Evolutionary conservation across 257 asterid species (phyloP).

Genomic region (Echites panduratus): DNA sequence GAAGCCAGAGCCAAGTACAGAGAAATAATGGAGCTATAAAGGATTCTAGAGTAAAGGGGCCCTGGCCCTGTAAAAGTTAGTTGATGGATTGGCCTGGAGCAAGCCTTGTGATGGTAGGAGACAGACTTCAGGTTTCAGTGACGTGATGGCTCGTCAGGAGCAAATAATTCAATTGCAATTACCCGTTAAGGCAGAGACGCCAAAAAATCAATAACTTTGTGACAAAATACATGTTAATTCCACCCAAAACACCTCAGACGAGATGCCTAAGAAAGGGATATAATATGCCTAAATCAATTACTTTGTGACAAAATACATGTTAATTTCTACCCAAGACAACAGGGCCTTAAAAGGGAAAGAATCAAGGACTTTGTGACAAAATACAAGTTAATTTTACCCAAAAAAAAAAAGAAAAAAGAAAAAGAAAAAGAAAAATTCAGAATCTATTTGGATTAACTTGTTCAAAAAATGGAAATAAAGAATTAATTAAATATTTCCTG

Average conservation of each 20-base stretch:
- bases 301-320: not conserved
- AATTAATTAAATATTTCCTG: too few species aligned
- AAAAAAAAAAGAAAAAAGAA: too few species aligned
- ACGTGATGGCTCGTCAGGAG: conserved; percentile 7
- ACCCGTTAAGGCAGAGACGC: not conserved
- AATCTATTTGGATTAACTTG: too few species aligned
- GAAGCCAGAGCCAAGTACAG: not conserved
- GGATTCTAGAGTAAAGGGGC: not conserved
- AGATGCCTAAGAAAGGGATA: too few species aligned
- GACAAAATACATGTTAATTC: not conserved
- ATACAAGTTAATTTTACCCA: too few species aligned
- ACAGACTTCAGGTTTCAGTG: conserved; percentile 2
- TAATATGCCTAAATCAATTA: not conserved
- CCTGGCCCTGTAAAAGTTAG: not conserved
- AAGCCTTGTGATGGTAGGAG: conserved; percentile 2
- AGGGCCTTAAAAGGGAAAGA: not conserved
- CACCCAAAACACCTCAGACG: not conserved
- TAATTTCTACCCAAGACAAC: not conserved
- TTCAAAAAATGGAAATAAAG: too few species aligned
- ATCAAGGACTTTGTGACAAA: not conserved
- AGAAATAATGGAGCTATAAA: not conserved
- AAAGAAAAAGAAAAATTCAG: too few species aligned
- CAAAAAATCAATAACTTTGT: not conserved
- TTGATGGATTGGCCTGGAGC: not conserved
- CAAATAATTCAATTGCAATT: not conserved